These are phyloP conservation scores for Ammopiptanthus mongolicus DNA, from an alignment of 306 rosid species.

Conservation along the genomic window DNA sequence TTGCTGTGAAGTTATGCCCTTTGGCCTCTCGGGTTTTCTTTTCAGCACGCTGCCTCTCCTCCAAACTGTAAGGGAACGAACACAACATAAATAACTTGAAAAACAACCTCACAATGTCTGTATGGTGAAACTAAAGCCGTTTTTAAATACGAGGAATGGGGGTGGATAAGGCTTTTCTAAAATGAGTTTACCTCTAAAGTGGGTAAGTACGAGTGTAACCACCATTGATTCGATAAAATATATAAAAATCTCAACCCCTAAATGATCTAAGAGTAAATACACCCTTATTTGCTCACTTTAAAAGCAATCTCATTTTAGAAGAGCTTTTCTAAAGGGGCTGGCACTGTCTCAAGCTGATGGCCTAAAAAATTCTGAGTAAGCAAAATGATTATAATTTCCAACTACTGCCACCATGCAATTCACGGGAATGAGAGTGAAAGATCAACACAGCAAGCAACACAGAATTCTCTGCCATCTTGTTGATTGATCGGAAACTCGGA, in stretches of 20 bases:
- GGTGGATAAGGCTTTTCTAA: neutral
- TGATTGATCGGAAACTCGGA: neutral
- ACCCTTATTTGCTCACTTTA: no score
- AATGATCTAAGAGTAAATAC: no score
- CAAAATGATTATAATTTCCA: neutral
- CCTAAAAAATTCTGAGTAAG: neutral
- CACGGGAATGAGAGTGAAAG: neutral
- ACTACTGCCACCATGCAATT: neutral
- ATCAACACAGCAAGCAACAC: neutral
- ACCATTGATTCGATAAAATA: no score
- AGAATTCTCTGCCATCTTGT: neutral
- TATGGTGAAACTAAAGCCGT: neutral
- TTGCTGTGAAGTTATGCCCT: constrained; percentile 39
- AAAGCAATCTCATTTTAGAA: no score
- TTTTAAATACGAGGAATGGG: neutral
- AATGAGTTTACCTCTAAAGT: no score
- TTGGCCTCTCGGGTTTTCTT: constrained; percentile 57
- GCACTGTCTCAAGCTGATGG: neutral
- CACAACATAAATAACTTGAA: neutral
- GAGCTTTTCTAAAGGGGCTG: neutral
- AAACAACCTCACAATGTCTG: neutral
- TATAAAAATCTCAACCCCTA: no score
- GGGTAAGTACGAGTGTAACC: no score
- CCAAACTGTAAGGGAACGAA: constrained; percentile 43
- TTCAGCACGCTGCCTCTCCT: constrained; percentile 80